Conservation (phyloP, 2,329 filamentous ascomycete genomes). For the Alternaria infectoria region DNA sequence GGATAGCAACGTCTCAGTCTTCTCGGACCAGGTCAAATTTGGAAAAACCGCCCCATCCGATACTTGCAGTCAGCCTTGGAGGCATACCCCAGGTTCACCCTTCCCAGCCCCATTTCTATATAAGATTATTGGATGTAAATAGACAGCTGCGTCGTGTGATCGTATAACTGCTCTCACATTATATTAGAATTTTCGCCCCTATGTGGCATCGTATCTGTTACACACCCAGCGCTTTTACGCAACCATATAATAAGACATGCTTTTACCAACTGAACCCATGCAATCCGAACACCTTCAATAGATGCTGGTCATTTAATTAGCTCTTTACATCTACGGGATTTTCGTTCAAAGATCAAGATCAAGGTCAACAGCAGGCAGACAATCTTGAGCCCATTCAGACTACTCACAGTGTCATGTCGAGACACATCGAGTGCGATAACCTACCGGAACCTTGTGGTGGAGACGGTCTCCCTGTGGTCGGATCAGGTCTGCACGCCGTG, state of each 20-base stretch:
- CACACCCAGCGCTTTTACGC: background rate
- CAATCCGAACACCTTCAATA: background rate
- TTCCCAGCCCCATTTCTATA: background rate
- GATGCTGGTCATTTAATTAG: background rate
- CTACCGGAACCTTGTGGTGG: background rate
- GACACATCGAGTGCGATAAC: background rate
- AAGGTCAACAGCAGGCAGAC: background rate
- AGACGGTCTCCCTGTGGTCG: background rate
- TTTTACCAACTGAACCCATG: background rate
- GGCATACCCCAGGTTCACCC: background rate
- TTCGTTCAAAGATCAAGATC: background rate
- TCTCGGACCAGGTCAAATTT: background rate
- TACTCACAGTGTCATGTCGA: background rate
- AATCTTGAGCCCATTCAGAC: background rate
- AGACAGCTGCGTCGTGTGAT: background rate
- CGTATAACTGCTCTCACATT: background rate
- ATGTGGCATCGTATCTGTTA: background rate
- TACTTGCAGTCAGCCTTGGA: background rate
- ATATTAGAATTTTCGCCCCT: background rate
- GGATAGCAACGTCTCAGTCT: background rate
- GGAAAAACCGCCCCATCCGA: background rate
- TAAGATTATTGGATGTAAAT: background rate
- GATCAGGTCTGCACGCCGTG: background rate
- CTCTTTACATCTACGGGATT: background rate
- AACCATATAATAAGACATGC: background rate